Base-by-base conservation (phyloP, 1,139 yeast species). In the Pichia sp. region DNA sequence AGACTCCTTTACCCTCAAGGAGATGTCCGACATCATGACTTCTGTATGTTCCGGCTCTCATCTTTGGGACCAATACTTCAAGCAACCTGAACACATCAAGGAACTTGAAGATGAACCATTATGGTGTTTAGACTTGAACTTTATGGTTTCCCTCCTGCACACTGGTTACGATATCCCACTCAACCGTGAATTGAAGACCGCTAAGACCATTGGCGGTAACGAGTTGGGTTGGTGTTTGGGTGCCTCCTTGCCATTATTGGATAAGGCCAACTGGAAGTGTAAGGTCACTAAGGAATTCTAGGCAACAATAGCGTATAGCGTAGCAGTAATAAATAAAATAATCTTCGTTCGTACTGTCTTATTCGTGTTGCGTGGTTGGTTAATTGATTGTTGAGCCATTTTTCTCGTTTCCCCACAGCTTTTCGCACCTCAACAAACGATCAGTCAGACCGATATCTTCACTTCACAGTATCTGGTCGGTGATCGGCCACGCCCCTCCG, bases 161-260 rank as follows among this genome's bases (percentile, higher is more conserved):
- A 82, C 91, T 16, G 99, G 98, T 33, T 93, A 93, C 62, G 97
- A 88, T 50, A 86, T 91, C 49, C 96, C 97, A 42, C 71, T 84
- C 40, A 69, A 71, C 51, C 78, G 98, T 58, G 97, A 88, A 60
- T 75, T 91, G 51, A 82, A 74, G 58, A 91, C 96, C 7, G 97
- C 97, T 8, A 77, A 85, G 64, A 86, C 76, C 55, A 86, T 91
- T 48, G 82, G 77, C 41, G 77, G 78, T 53, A 87, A 85, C 53
- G 98, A 91, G 62, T 69, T 91, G 36, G 98, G 97, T 24, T 91
- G 99, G 99, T 91, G 98, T 64, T 69, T 91, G 44, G 99, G 99
- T 48, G 98, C 98, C 3, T 85, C 96, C 1, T 69, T 91, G 52
- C 97, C 97, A 4, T 66, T 91, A 48, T 67, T 91, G 49, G 91